Base-by-base conservation (phyloP, 2,329 filamentous ascomycete species). In the Didymella pomorum region DNA sequence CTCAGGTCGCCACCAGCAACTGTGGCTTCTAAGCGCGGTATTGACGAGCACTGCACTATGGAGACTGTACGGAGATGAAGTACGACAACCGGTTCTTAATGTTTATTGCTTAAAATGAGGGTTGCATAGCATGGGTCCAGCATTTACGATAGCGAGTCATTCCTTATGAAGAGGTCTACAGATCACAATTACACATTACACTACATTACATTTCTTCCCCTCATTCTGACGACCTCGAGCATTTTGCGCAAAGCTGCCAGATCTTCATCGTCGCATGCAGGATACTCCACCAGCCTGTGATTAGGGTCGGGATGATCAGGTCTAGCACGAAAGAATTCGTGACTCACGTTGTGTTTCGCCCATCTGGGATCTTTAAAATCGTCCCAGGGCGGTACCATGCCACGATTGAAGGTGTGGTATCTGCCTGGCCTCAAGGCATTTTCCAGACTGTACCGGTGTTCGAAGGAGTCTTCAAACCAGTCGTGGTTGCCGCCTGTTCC, bases 1-100 rank as follows among this genome's bases (percentile, higher is more conserved):
- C 66, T 4, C 72, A 79, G 61, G 78, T 80, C 16, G 71, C 64
- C 18, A 62, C 66, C 52, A 75, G 69, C 64, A 74, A 75, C 47
- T 80, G 78, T 60, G 67, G 67, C 35, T 51, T 71, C 9, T 72
- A 67, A 43, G 61, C 29, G 29, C 21, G 18, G 9, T 11, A 2
- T 16, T 28, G 39, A 52, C 11, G 35, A 42, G 18, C 12, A 42
- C 23, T 50, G 6, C 12, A 42, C 21, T 20, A 26, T 12, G 37
- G 12, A 26, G 9, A 44, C n/a, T 14, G 29, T 7, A 25, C 2
- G 16, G 25, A 28, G 28, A 58, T 12, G 26, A 35, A 43, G 16
- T 21, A 12, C 18, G 35, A 44, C 45, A 5, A 39, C 39, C 29
- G 48, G 28, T 26, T 26, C 20, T 31, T 56, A 60, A 60, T 60